A percentile compares a stretch with the other conserved stretches of the same genome.
phyloP scores from a whole-genome alignment of 2,329 filamentous ascomycete species.

The Apiospora aurea region DNA sequence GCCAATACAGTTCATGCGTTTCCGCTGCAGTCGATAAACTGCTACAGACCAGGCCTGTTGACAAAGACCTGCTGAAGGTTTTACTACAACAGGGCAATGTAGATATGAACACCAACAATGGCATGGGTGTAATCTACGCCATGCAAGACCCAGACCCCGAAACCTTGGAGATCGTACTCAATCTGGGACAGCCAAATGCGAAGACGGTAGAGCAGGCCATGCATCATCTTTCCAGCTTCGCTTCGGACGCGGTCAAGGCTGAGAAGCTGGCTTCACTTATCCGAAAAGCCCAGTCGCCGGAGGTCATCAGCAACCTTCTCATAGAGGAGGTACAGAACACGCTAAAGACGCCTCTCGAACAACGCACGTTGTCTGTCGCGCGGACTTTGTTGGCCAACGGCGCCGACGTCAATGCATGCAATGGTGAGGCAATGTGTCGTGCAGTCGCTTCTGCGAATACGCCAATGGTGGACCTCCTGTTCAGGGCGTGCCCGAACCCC shows the following conservation, averaged over 20 bases:
- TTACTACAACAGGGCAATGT: slow-evolving; percentile 59
- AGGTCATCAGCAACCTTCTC: slow-evolving; percentile 54
- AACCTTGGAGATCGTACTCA: slow-evolving; percentile 56
- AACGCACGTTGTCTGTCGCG: slow-evolving; percentile 52
- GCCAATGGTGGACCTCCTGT: slow-evolving; percentile 56
- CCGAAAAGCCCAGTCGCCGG: slow-evolving; percentile 49
- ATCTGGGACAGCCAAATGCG: slow-evolving; percentile 51
- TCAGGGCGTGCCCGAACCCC: slow-evolving; percentile 49
- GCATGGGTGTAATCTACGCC: slow-evolving; percentile 48
- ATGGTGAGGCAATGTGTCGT: slow-evolving; percentile 58
- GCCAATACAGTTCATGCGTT: slow-evolving; percentile 50
- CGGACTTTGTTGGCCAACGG: slow-evolving; percentile 57
- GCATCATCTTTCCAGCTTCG: slow-evolving; percentile 49
- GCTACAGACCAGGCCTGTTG: slow-evolving; percentile 54
- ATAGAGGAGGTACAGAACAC: slow-evolving; percentile 58
- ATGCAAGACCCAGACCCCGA: slow-evolving; percentile 54
- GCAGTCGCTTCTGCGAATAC: slow-evolving; percentile 56
- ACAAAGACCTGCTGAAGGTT: slow-evolving; percentile 56
- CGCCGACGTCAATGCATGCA: slow-evolving; percentile 61
- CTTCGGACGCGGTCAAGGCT: slow-evolving; percentile 54
- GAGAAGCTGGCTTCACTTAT: slow-evolving; percentile 58
- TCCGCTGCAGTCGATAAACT: slow-evolving; percentile 51
- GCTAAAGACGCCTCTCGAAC: slow-evolving; percentile 45
- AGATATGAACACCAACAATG: slow-evolving; percentile 58
- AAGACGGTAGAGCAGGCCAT: slow-evolving; percentile 54